Conservation (phyloP, 169 alveolate genomes). For the Eimeria maxima region DNA sequence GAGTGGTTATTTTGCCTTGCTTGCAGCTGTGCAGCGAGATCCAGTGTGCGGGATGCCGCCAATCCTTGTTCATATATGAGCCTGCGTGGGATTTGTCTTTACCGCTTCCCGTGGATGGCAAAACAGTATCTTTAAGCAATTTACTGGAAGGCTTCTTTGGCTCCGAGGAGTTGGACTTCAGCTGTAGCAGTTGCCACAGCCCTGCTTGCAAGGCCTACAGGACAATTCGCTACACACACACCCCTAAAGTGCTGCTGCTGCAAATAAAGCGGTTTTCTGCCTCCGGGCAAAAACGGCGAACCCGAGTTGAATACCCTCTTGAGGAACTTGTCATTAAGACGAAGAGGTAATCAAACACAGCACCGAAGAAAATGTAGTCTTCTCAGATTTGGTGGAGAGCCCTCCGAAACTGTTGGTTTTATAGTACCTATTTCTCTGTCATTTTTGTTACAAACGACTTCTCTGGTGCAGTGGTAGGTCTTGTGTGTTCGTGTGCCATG, state of each 20-base stretch:
- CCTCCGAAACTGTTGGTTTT: background rate
- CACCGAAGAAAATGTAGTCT: background rate
- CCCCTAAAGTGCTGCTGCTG: constrained; percentile 47
- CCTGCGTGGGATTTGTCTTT: constrained; percentile 76
- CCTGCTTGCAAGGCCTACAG: constrained; percentile 64
- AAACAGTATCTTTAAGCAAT: background rate
- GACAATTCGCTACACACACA: constrained; percentile 64
- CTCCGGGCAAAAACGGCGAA: constrained; percentile 47
- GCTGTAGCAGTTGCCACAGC: constrained; percentile 74
- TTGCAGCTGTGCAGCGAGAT: constrained; percentile 73
- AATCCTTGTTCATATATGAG: constrained; percentile 50
- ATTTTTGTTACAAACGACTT: background rate
- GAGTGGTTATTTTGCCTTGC: background rate
- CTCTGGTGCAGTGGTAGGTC: background rate
- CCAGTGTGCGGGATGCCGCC: constrained; percentile 52
- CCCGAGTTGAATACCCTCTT: constrained; percentile 59
- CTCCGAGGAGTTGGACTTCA: constrained; percentile 66
- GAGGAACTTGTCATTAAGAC: constrained; percentile 37
- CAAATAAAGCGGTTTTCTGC: constrained; percentile 72
- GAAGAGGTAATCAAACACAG: background rate
- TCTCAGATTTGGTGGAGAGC: background rate
- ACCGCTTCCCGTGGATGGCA: constrained; percentile 44
- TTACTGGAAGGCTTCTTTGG: constrained; percentile 50
- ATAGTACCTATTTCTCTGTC: background rate
- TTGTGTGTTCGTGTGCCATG: constrained; percentile 8